These are phyloP conservation scores for Anisodus tanguticus DNA, from an alignment of 257 asterid species.

Conservation along the genomic window DNA sequence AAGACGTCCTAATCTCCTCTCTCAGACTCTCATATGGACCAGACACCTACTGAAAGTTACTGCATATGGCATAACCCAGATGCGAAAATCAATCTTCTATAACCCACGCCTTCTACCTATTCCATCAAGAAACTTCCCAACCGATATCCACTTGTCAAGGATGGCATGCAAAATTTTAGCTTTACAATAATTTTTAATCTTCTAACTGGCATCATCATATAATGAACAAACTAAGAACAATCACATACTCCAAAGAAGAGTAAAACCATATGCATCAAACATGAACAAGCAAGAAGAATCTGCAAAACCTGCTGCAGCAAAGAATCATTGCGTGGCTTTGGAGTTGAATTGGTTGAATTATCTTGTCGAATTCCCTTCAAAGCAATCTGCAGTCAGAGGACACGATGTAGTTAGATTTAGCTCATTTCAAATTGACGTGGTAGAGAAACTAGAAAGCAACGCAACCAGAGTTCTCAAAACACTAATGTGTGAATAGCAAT, in stretches of 20 bases:
- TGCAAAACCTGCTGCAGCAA: constrained; percentile 79
- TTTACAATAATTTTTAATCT: neutral
- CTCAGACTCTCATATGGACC: neutral
- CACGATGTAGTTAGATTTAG: constrained; percentile 33
- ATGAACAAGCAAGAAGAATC: constrained; percentile 4
- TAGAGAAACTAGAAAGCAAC: neutral
- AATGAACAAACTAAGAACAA: constrained; percentile 3
- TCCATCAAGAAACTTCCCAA: constrained; percentile 23
- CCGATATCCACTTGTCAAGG: neutral
- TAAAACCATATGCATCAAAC: constrained; percentile 16
- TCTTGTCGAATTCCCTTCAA: constrained; percentile 58
- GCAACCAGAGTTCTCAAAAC: neutral
- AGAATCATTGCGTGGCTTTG: constrained; percentile 68
- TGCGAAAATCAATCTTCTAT: neutral
- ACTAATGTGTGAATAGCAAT: constrained; percentile 22
- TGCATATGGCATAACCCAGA: neutral
- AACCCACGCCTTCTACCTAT: constrained; percentile 8
- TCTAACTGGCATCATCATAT: constrained; percentile 5
- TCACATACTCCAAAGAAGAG: constrained; percentile 27
- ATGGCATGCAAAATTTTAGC: constrained; percentile 14
- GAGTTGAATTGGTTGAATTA: constrained; percentile 55
- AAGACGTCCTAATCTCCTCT: neutral
- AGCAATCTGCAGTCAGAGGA: constrained; percentile 53
- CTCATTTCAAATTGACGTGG: constrained; percentile 21
- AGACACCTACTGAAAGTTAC: neutral